Evolutionary conservation across 352 stramenopile genomes (phyloP).

Genomic region (Pythium aquatile): DNA sequence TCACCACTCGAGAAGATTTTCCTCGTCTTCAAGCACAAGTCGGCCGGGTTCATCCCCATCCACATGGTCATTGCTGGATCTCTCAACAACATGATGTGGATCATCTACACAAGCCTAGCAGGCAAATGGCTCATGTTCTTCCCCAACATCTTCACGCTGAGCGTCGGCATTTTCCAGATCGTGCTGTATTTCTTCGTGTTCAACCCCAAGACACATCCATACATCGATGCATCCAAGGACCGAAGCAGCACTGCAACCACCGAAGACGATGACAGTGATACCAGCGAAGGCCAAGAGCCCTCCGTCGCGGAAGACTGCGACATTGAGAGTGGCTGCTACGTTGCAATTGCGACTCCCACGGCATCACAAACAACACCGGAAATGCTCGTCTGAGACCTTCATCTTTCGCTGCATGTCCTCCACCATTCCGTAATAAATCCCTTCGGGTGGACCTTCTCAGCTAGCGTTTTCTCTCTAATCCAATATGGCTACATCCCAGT

Average conservation of each 20-base stretch:
- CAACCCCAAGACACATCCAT: slow-evolving; percentile 40
- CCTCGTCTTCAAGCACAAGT: slow-evolving; percentile 45
- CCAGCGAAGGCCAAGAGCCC: not conserved
- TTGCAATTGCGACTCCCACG: slow-evolving; percentile 13
- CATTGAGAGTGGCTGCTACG: slow-evolving; percentile 9
- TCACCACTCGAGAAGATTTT: slow-evolving; percentile 52
- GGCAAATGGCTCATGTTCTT: slow-evolving; percentile 54
- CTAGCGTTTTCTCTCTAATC: not conserved
- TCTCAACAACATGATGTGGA: slow-evolving; percentile 53
- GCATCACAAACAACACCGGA: slow-evolving; percentile 6
- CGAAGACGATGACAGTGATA: slow-evolving; percentile 14
- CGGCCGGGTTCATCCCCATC: slow-evolving; percentile 47
- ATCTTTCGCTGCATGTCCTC: too few species aligned
- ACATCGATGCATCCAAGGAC: not conserved
- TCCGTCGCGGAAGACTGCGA: not conserved
- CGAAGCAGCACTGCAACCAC: slow-evolving; percentile 11
- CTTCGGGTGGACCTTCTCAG: not conserved
- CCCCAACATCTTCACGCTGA: slow-evolving; percentile 38
- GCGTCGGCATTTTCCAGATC: slow-evolving; percentile 34
- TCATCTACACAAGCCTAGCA: slow-evolving; percentile 43
- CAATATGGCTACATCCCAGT: not conserved
- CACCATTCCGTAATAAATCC: too few species aligned
- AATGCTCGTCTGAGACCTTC: slow-evolving; percentile 9
- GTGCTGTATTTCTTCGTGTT: slow-evolving; percentile 42
- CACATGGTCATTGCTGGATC: slow-evolving; percentile 48